Evolutionary conservation across 768 basidiomycete genomes (phyloP), one percentile per base, ranked within the genome.

Genomic region (Hebeloma cylindrosporum): DNA sequence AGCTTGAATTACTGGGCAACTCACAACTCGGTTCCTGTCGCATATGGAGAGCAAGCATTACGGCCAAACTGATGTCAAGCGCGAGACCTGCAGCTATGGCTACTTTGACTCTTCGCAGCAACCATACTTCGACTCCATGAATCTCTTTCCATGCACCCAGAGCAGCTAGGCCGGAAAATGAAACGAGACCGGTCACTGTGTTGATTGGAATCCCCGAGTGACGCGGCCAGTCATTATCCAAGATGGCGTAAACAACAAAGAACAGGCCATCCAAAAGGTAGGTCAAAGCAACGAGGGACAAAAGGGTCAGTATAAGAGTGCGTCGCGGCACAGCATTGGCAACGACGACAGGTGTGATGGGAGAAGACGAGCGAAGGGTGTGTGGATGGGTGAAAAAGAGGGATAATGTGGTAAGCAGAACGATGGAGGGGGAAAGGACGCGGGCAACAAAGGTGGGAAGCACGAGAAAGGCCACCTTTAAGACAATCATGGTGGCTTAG

Each of bases 131-230:
- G 26, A 82, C 73, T 26, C 84, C 85, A 22, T 79, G 75, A 43
- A 85, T 69, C 50, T 88, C 88, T 64, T 91, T 89, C 79, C 82
- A 90, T 9, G 85, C 75, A 7, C 89, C 89, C 32, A 89, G 68
- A 7, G 81, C 80, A 10, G 88, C 85, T 37, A 92, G 68, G 27
- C 85, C 83, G 26, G 80, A 69, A 54, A 87, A 88, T 3, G 83
- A 85, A 30, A 79, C 57, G 23, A 90, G 72, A 42, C 87, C 89
- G 32, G 83, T 61, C 31, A 89, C 58, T 30, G 88, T 70, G 53
- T 78, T 86, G 59, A 83, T 63, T 56, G 85, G 84, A 30, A 86
- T 73, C 17, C 82, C 87, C 6, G 82, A 80, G 48, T 70, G 56
- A 29, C 63, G 68, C 9, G 76, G 77, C 88, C 91, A 92, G 7